phyloP scores from a whole-genome alignment of 768 basidiomycete species.

The Leccinum subgranulosum region DNA sequence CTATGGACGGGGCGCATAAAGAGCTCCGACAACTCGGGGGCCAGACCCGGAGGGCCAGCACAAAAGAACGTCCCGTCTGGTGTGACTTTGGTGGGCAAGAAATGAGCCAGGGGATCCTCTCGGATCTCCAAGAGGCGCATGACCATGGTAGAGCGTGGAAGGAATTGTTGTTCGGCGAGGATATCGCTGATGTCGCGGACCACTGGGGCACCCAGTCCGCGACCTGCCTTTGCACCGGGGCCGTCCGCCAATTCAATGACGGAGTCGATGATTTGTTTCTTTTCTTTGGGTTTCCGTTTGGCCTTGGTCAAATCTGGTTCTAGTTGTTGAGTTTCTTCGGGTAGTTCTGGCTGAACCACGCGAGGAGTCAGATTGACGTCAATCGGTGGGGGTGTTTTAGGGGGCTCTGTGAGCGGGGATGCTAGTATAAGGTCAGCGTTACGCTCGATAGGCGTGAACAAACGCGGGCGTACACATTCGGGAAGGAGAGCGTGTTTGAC shows the following conservation, averaged over 20 bases:
- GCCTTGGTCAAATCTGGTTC: conserved; percentile 33
- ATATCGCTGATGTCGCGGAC: conserved; percentile 62
- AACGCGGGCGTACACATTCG: conserved; percentile 62
- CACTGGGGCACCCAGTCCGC: conserved; percentile 58
- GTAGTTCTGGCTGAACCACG: conserved; percentile 39
- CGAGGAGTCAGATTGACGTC: conserved; percentile 48
- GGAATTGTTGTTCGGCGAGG: conserved; percentile 75
- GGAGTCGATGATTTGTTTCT: conserved; percentile 89
- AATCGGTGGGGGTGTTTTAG: conserved; percentile 72
- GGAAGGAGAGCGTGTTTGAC: conserved; percentile 56
- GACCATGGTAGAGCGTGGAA: conserved; percentile 80
- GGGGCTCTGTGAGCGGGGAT: conserved; percentile 72
- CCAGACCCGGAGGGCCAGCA: conserved; percentile 81
- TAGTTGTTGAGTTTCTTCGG: conserved; percentile 36
- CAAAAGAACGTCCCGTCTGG: conserved; percentile 73
- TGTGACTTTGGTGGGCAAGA: conserved; percentile 78
- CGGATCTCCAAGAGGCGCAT: conserved; percentile 86
- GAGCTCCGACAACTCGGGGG: conserved; percentile 76
- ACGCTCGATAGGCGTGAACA: not conserved
- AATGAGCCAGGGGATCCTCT: conserved; percentile 79
- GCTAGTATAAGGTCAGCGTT: conserved; percentile 39
- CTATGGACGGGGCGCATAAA: conserved; percentile 74
- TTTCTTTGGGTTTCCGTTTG: conserved; percentile 61
- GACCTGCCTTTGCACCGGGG: conserved; percentile 50
- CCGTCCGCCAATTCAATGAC: conserved; percentile 79